Evolutionary conservation across 2,329 filamentous ascomycete genomes (phyloP).

Genomic region (Colletotrichum brevisporum): DNA sequence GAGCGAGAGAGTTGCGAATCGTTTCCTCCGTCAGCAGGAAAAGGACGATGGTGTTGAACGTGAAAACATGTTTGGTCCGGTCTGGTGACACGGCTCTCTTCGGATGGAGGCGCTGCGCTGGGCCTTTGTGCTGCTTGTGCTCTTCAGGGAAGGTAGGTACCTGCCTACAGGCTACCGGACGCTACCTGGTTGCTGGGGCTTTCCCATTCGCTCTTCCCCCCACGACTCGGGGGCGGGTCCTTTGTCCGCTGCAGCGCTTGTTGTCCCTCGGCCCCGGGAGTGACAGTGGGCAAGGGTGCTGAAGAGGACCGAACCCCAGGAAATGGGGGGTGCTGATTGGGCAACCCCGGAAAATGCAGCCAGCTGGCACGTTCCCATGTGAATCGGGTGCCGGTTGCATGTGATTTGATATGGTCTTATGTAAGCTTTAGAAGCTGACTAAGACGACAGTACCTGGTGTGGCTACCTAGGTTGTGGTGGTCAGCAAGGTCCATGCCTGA

Average conservation of each 20-base stretch:
- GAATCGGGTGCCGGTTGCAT: constrained; percentile 38
- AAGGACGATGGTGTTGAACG: constrained; percentile 5
- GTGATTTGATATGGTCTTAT: constrained; percentile 32
- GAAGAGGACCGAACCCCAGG: constrained; percentile 12
- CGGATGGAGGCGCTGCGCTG: constrained; percentile 26
- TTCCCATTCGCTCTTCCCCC: neutral
- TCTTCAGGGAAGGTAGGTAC: neutral
- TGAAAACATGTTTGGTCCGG: neutral
- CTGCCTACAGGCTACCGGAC: neutral
- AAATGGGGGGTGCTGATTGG: constrained; percentile 23
- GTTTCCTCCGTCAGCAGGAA: constrained; percentile 4
- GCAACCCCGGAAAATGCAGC: constrained; percentile 37
- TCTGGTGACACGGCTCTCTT: constrained; percentile 32
- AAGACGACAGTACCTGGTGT: neutral
- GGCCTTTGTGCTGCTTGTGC: constrained; percentile 2
- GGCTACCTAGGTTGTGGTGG: neutral
- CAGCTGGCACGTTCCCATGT: constrained; percentile 34
- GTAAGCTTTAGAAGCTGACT: neutral
- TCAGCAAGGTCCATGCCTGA: neutral
- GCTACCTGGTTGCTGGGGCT: no score
- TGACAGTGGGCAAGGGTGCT: constrained; percentile 28
- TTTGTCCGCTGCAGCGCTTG: constrained; percentile 6
- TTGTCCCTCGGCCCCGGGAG: constrained; percentile 38
- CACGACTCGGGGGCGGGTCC: constrained; percentile 23
- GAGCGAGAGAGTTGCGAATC: neutral